phyloP scores from a whole-genome alignment of 805 yeast species.

The Saturnispora diversa region DNA sequence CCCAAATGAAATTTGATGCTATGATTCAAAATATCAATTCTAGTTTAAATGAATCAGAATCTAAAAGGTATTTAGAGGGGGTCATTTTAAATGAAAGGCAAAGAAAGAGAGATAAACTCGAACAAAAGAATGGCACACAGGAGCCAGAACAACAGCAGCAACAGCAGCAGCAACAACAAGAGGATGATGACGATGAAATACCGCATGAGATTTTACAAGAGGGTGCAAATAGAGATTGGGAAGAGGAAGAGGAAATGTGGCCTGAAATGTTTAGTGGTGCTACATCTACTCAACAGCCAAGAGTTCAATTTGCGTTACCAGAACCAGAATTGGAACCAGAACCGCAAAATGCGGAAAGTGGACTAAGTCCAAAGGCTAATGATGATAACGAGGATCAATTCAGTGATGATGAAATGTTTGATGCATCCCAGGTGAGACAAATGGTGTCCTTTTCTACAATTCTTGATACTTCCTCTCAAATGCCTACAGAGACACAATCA shows the following conservation, averaged over 20 bases:
- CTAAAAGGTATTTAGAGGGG: slow-evolving; percentile 24
- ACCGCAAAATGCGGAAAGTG: no score
- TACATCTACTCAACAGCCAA: not conserved
- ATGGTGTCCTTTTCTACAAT: slow-evolving; percentile 12
- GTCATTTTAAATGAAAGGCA: slow-evolving; percentile 4
- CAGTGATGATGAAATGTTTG: slow-evolving; percentile 4
- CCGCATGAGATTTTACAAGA: not conserved
- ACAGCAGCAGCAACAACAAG: not conserved
- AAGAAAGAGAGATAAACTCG: slow-evolving; percentile 2
- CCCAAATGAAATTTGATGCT: slow-evolving; percentile 72
- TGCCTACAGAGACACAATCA: slow-evolving; percentile 1
- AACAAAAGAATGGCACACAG: no score
- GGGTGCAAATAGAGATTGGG: not conserved
- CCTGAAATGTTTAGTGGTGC: slow-evolving; percentile 15
- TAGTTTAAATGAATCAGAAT: slow-evolving; percentile 37
- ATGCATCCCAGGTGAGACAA: slow-evolving; percentile 8
- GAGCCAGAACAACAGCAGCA: no score
- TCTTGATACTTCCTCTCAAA: slow-evolving; percentile 14
- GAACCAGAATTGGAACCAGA: not conserved
- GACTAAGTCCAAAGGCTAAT: no score
- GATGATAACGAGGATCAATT: not conserved
- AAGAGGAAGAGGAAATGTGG: slow-evolving; percentile 11
- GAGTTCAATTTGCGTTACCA: not conserved
- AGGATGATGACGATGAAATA: not conserved
- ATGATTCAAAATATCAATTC: slow-evolving; percentile 47